Percentiles rank a stretch among this genome's conserved stretches.
Evolutionary conservation across 306 rosid species (phyloP).

Genomic region (Quercus bicolor): DNA sequence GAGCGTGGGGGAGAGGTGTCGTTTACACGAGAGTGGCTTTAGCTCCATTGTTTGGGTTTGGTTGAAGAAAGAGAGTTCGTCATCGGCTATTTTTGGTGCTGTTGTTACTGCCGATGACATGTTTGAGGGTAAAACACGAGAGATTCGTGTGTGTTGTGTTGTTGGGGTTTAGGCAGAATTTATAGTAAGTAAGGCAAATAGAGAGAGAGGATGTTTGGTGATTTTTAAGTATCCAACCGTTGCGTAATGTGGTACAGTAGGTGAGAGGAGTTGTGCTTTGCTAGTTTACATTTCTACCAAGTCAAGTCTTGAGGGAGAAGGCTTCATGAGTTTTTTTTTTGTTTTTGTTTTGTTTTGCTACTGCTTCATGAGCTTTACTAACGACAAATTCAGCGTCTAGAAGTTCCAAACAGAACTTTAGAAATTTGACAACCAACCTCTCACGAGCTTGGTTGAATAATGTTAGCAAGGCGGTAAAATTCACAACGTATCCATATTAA

Average conservation of each 20-base stretch:
- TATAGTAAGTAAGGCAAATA: constrained; percentile 14
- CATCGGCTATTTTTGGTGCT: neutral
- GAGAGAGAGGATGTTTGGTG: constrained; percentile 27
- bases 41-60: constrained; percentile 48
- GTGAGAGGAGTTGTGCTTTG: constrained; percentile 22
- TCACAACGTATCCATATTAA: too few relatives aligned
- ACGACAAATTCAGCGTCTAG: too few relatives aligned
- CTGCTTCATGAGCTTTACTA: too few relatives aligned
- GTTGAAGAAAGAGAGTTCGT: constrained; percentile 33
- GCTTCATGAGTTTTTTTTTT: too few relatives aligned
- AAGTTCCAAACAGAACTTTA: too few relatives aligned
- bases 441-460: too few relatives aligned
- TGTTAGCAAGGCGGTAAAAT: too few relatives aligned
- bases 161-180: neutral
- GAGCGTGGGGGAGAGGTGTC: constrained; percentile 40
- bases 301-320: neutral
- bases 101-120: constrained; percentile 16
- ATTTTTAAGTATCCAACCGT: constrained; percentile 21
- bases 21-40: constrained; percentile 16
- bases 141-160: constrained; percentile 9
- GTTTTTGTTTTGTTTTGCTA: too few relatives aligned
- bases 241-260: constrained; percentile 19
- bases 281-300: constrained; percentile 4
- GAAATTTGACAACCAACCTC: too few relatives aligned
- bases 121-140: constrained; percentile 14